phyloP scores from a whole-genome alignment of 2,329 filamentous ascomycete species.

The Arthrobotrys entomopaga region DNA sequence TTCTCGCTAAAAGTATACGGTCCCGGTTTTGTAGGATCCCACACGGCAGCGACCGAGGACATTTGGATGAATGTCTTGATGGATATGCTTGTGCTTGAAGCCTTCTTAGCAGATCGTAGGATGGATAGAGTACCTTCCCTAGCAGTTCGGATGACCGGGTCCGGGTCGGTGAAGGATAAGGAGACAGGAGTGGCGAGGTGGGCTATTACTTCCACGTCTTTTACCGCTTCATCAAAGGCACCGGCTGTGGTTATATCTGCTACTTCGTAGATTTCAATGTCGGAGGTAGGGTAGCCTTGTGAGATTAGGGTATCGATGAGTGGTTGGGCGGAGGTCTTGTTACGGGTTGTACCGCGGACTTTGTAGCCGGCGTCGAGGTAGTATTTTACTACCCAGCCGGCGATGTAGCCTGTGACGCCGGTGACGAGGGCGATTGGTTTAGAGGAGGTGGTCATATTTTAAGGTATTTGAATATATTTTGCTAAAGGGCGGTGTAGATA shows the following conservation, averaged over 20 bases:
- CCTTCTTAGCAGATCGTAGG: conserved; percentile 72
- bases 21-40: conserved; percentile 59
- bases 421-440: conserved; percentile 48
- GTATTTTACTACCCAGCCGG: conserved; percentile 66
- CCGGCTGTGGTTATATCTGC: conserved; percentile 76
- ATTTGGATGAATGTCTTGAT: conserved; percentile 77
- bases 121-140: conserved; percentile 72
- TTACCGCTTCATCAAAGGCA: conserved; percentile 72
- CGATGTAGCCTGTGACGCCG: conserved; percentile 64
- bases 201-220: conserved; percentile 53
- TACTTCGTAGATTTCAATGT: conserved; percentile 67
- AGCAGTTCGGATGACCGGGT: conserved; percentile 68
- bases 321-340: conserved; percentile 58
- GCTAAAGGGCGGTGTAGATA: neutral
- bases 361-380: conserved; percentile 64
- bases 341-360: conserved; percentile 66
- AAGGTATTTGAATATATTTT: neutral
- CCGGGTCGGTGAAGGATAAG: conserved; percentile 61
- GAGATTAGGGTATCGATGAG: conserved; percentile 41
- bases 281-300: conserved; percentile 29
- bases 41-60: conserved; percentile 65
- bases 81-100: conserved; percentile 62
- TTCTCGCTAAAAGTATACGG: conserved; percentile 58
- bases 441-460: conserved; percentile 19
- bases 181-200: conserved; percentile 60